Conservation (phyloP, 2,329 filamentous ascomycete genomes). For the Verticillium albo-atrum region DNA sequence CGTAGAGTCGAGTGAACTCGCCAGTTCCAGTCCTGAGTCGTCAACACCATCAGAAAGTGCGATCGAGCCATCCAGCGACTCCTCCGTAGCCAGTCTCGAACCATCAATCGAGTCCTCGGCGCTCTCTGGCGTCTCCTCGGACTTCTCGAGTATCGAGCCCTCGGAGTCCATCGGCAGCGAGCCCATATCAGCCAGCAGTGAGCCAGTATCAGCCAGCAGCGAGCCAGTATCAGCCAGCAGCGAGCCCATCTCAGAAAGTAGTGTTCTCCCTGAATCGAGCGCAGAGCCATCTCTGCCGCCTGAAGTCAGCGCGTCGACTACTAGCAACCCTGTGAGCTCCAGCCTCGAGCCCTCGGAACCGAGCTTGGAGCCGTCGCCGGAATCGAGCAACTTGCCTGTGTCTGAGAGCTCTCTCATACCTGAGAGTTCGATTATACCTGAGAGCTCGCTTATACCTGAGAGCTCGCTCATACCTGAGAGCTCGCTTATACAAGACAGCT, state of each 20-base stretch:
- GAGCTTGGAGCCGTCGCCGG: neutral
- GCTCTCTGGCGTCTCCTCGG: neutral
- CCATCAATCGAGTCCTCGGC: neutral
- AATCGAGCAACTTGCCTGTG: neutral
- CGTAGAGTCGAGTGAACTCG: no score
- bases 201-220: no score
- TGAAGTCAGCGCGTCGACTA: neutral
- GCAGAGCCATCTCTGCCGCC: neutral
- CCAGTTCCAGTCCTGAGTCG: neutral
- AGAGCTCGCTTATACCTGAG: no score
- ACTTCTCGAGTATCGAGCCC: neutral
- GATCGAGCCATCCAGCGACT: neutral
- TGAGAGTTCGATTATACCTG: no score
- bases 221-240: neutral
- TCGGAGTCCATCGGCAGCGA: neutral
- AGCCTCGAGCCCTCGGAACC: neutral
- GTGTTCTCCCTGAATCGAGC: neutral
- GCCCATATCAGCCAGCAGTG: no score
- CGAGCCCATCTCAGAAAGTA: neutral
- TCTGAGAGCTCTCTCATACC: no score
- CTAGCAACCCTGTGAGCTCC: neutral
- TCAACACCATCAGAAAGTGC: neutral
- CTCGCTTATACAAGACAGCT: no score
- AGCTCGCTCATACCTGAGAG: no score
- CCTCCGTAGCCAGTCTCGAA: neutral